Evolutionary conservation across 805 yeast species (phyloP).

Genomic region (Saturnispora diversa): DNA sequence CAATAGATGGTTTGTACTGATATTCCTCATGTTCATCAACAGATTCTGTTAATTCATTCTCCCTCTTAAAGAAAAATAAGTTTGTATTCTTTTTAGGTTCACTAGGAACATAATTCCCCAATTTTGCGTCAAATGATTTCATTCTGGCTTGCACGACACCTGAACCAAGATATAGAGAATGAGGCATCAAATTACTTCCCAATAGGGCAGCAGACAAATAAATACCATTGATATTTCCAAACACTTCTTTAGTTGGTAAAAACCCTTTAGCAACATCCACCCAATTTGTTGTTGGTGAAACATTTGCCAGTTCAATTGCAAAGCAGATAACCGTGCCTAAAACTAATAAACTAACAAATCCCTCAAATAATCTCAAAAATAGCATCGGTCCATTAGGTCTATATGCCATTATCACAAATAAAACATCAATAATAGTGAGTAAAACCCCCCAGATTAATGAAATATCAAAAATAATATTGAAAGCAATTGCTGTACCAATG

Average conservation of each 20-base stretch:
- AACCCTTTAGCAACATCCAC: slow-evolving; percentile 63
- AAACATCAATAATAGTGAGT: slow-evolving; percentile 76
- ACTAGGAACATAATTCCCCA: slow-evolving; percentile 49
- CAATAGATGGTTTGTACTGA: slow-evolving; percentile 60
- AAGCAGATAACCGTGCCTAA: slow-evolving; percentile 81
- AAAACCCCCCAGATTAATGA: slow-evolving; percentile 82
- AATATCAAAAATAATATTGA: slow-evolving; percentile 70
- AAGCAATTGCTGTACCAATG: slow-evolving; percentile 93
- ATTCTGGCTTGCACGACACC: slow-evolving; percentile 83
- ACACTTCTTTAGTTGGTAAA: slow-evolving; percentile 39
- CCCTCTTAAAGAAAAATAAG: slow-evolving; percentile 19
- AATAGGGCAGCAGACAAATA: slow-evolving; percentile 76
- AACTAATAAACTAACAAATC: slow-evolving; percentile 69
- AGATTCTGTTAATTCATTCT: slow-evolving; percentile 21
- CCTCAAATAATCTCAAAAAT: slow-evolving; percentile 72
- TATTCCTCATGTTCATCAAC: slow-evolving; percentile 31
- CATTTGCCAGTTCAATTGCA: slow-evolving; percentile 64
- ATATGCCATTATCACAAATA: slow-evolving; percentile 80
- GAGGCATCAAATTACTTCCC: slow-evolving; percentile 97
- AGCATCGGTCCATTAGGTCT: slow-evolving; percentile 75
- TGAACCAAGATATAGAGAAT: slow-evolving; percentile 77
- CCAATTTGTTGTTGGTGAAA: slow-evolving; percentile 47
- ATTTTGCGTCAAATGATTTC: slow-evolving; percentile 63
- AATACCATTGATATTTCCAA: slow-evolving; percentile 55
- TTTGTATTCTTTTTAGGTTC: slow-evolving; percentile 14